Evolutionary conservation across 2,329 filamentous ascomycete species (phyloP).

Genomic region (Boeremia exigua): DNA sequence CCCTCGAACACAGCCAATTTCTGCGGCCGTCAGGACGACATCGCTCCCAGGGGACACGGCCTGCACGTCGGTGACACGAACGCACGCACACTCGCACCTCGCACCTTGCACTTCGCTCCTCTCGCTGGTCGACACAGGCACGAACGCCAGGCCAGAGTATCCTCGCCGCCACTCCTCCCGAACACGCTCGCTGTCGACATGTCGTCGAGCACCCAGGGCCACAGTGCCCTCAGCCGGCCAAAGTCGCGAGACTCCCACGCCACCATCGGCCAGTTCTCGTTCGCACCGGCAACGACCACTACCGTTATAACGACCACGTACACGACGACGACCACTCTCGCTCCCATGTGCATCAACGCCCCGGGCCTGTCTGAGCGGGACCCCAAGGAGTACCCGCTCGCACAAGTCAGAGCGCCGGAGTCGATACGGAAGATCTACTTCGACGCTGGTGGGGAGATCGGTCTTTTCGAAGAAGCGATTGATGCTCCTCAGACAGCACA

Average conservation of each 20-base stretch:
- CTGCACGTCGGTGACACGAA: slow-evolving; percentile 1
- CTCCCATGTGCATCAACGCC: slow-evolving; percentile 79
- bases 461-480: slow-evolving; percentile 69
- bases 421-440: slow-evolving; percentile 80
- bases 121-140: not conserved
- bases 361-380: slow-evolving; percentile 77
- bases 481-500: slow-evolving; percentile 60
- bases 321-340: slow-evolving; percentile 81
- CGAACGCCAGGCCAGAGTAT: not conserved
- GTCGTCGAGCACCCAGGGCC: slow-evolving; percentile 34
- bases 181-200: slow-evolving; percentile 28
- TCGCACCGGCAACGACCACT: slow-evolving; percentile 68
- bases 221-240: slow-evolving; percentile 32
- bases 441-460: slow-evolving; percentile 66
- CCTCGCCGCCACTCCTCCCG: not conserved
- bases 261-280: slow-evolving; percentile 65
- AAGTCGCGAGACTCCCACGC: slow-evolving; percentile 42
- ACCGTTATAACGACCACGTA: slow-evolving; percentile 87
- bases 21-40: not conserved
- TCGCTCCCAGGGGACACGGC: not conserved
- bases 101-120: not conserved
- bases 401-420: slow-evolving; percentile 79
- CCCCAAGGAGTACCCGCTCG: slow-evolving; percentile 87
- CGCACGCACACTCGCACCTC: not conserved
- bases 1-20: not conserved